phyloP scores from a whole-genome alignment of 148 eudicot genomes.

The Rhododendron simsii region DNA sequence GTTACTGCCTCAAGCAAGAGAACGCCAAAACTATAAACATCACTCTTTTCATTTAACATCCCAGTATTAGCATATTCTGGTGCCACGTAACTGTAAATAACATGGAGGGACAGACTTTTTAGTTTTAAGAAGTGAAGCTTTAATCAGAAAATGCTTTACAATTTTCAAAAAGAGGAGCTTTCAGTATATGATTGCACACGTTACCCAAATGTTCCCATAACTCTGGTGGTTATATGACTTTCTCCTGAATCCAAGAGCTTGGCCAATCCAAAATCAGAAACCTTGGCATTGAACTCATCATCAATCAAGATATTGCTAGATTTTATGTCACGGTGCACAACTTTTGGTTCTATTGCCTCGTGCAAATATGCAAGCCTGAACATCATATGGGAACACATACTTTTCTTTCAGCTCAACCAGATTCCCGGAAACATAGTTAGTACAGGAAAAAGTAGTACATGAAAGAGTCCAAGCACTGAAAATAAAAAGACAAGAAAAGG shows the following conservation, averaged over 20 bases:
- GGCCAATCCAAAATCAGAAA: conserved; percentile 93
- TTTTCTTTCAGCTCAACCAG: neutral
- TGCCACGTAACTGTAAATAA: conserved; percentile 68
- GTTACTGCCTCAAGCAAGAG: conserved; percentile 76
- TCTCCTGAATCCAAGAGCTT: conserved; percentile 89
- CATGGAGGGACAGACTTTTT: neutral
- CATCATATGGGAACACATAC: neutral
- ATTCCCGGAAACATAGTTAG: neutral
- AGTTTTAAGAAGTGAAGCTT: neutral
- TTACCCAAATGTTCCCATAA: conserved; percentile 96
- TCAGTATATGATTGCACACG: conserved; percentile 13
- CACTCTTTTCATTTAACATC: conserved; percentile 83
- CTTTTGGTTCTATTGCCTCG: conserved; percentile 91
- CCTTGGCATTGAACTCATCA: conserved; percentile 72
- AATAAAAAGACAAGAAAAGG: conserved; percentile 8
- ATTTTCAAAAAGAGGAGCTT: neutral
- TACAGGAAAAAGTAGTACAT: neutral
- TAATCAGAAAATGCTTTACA: neutral
- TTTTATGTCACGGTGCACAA: conserved; percentile 86
- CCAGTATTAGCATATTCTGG: conserved; percentile 95
- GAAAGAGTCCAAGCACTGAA: neutral
- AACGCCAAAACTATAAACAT: conserved; percentile 85
- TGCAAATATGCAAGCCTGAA: conserved; percentile 94
- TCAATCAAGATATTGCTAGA: conserved; percentile 88
- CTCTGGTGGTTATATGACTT: conserved; percentile 86